A percentile compares a stretch with the other conserved stretches of the same genome.
Conservation (phyloP, 2,329 filamentous ascomycete species). For the Penicillium thymicola region DNA sequence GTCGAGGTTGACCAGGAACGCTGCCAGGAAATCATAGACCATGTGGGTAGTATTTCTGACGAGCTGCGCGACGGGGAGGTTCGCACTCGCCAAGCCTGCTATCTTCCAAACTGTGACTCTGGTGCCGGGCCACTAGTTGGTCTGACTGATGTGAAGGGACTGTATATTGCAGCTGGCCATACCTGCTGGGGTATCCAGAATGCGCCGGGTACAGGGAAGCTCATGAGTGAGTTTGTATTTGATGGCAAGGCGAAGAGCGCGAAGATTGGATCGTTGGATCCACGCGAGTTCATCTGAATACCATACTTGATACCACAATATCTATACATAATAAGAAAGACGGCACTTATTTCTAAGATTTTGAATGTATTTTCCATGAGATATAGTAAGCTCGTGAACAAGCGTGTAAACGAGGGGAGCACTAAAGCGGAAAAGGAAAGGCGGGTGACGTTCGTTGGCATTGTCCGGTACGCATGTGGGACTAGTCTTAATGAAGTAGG, state of each 20-base stretch:
- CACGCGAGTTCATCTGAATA: slow-evolving; percentile 52
- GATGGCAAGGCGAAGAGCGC: slow-evolving; percentile 69
- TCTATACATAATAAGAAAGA: background rate
- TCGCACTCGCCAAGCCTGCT: slow-evolving; percentile 81
- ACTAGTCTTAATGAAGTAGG: background rate
- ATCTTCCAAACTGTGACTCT: slow-evolving; percentile 71
- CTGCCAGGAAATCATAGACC: slow-evolving; percentile 82
- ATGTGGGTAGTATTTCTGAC: slow-evolving; percentile 58
- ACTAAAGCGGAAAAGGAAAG: background rate
- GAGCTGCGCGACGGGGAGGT: slow-evolving; percentile 66
- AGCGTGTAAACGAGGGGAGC: background rate
- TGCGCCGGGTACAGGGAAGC: slow-evolving; percentile 77
- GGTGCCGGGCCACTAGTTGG: slow-evolving; percentile 74
- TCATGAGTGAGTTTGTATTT: slow-evolving; percentile 76
- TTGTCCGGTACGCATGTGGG: background rate
- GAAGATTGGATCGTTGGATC: slow-evolving; percentile 64
- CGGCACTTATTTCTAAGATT: background rate
- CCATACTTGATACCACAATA: slow-evolving; percentile 1
- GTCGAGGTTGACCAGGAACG: slow-evolving; percentile 71
- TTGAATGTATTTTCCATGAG: background rate
- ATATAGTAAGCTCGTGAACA: background rate
- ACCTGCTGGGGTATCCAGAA: slow-evolving; percentile 99
- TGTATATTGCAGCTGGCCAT: slow-evolving; percentile 84
- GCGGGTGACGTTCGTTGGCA: background rate
- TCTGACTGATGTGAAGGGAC: slow-evolving; percentile 65